phyloP scores from a whole-genome alignment of 2,329 filamentous ascomycete genomes.

The Talaromyces sp. region DNA sequence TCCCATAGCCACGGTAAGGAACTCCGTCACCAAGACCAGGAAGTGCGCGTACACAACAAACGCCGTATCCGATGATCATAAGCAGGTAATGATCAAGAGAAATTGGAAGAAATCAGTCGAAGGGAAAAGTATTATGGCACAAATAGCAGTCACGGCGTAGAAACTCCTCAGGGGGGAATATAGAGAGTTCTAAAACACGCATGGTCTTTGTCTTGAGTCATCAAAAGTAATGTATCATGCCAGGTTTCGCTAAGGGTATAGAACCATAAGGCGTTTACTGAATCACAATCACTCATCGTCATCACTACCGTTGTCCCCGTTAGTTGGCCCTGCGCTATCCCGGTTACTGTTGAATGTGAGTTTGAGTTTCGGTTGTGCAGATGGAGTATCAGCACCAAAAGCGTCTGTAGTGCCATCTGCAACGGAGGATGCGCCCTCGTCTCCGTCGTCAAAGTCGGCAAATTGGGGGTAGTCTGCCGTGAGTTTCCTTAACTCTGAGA shows the following conservation, averaged over 20 bases:
- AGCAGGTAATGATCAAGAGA: neutral
- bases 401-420: conserved; percentile 50
- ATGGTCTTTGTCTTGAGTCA: neutral
- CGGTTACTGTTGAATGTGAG: conserved; percentile 53
- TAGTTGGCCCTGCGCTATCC: conserved; percentile 31
- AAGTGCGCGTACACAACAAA: conserved; percentile 6
- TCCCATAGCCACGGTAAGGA: neutral
- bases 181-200: conserved; percentile 1
- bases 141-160: neutral
- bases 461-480: conserved; percentile 56
- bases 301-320: conserved; percentile 32
- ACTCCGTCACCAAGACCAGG: conserved; percentile 6
- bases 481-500: conserved; percentile 53
- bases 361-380: conserved; percentile 60
- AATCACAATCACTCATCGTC: conserved; percentile 30
- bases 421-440: conserved; percentile 35
- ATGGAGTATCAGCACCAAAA: conserved; percentile 50
- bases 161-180: neutral
- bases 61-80: conserved; percentile 12
- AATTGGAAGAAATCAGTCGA: neutral
- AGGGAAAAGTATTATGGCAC: neutral
- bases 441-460: conserved; percentile 52
- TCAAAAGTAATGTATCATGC: conserved; percentile 3
- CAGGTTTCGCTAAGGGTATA: neutral
- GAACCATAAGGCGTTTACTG: neutral